Evolutionary conservation across 192 early-diverging fungal genomes (phyloP), one percentile per base, ranked within the genome.

Genomic region (Coemansia asiatica): DNA sequence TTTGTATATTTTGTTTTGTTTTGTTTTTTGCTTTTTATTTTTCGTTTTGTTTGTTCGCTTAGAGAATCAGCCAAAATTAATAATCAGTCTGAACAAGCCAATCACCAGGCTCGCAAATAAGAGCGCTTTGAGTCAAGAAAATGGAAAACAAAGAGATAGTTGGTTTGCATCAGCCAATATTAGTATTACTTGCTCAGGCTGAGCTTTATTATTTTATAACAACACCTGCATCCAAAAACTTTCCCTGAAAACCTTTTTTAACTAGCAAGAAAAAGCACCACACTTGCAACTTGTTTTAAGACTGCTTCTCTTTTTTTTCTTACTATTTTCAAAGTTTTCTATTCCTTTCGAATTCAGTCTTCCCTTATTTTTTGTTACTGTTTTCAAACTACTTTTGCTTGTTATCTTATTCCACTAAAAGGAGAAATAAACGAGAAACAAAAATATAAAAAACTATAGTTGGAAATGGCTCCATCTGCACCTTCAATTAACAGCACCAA

Each of bases 401-500:
- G 16, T 5, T 21, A 2, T 60, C 26, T 46, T 16, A n/a, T 33
- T 40, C 26, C 13, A 23, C 5, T 40, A 57, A 57, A 31, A 21
- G 21, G 23, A 51, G 2, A 51, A 51, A 51, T 6, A 6, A 3
- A 33, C 4, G 31, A 8, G 8, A 33, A 33, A 33, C 8, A 51
- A 18, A 50, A 50, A 46, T 44, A 44, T 8, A 36, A 36, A 36
- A 36, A 36, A 36, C 35, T 36, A 9, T 44, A 44, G 40, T 35
- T 60, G 22, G 48, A 67, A 57, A 80, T 80, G 78, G 65, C 78
- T 36, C 78, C 78, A 71, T 81, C 78, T 67, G 72, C 78, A 36
- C 72, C 78, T 16, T 81, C 78, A 68, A 81, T 81, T 66, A 68
- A 66, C 72, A 81, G 78, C 57, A 75, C 53, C 60, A 63, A 73